Evolutionary conservation across 352 stramenopile species (phyloP).

Genomic region (Phytophthora fragariae): DNA sequence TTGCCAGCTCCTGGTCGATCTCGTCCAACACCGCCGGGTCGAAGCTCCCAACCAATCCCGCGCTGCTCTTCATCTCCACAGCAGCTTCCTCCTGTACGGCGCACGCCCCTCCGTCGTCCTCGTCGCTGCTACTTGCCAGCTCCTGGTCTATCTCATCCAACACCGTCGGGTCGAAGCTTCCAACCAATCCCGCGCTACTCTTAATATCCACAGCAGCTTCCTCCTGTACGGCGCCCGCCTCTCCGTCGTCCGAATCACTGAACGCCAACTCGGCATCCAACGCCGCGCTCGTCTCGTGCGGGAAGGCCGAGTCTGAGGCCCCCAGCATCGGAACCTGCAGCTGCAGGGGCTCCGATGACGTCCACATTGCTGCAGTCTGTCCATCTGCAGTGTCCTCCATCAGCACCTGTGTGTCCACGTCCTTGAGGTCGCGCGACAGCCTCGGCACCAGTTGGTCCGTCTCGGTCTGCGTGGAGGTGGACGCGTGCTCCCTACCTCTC

Average conservation of each 20-base stretch:
- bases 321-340: background rate
- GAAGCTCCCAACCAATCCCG: conserved; percentile 2
- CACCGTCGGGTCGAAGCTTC: conserved; percentile 13
- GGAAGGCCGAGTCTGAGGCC: conserved; percentile 4
- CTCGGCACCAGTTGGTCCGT: conserved; percentile 27
- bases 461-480: background rate
- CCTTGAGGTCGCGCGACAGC: conserved; percentile 7
- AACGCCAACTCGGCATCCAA: conserved; percentile 53
- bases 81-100: background rate
- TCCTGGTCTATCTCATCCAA: background rate
- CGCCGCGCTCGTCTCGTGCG: conserved; percentile 32
- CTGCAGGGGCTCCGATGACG: conserved; percentile 13
- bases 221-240: background rate
- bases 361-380: background rate
- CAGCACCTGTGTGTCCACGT: conserved; percentile 1
- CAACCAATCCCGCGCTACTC: background rate
- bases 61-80: background rate
- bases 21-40: conserved; percentile 13
- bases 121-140: background rate
- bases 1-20: conserved; percentile 41
- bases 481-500: conserved; percentile 4
- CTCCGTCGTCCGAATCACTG: conserved; percentile 36
- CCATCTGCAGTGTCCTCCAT: background rate
- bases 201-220: background rate
- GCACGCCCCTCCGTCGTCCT: background rate